Evolutionary conservation across 202 grass and related monocot genomes (phyloP).

Genomic region (Panicum hallii): DNA sequence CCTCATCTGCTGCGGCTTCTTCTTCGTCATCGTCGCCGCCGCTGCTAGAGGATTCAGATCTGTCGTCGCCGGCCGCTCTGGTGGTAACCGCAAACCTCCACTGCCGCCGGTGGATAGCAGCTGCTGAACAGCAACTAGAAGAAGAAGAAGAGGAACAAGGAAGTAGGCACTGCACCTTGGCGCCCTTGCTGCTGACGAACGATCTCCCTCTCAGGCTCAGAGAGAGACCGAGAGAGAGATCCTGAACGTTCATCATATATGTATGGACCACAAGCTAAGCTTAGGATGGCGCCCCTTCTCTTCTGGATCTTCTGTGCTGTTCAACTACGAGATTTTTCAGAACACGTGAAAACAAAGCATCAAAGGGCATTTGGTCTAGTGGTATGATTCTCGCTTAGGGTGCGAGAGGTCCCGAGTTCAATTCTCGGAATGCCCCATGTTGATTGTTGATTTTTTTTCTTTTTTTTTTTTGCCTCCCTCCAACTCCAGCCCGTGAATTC

Average conservation of each 20-base stretch:
- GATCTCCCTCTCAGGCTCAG: neutral
- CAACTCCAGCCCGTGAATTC: neutral
- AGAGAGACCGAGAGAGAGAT: no score
- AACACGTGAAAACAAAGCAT: accelerated
- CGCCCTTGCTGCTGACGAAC: neutral
- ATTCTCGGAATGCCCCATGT: slow-evolving; percentile 84
- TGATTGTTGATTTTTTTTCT: no score
- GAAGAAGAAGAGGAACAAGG: neutral
- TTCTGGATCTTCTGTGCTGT: no score
- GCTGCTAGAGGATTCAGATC: neutral
- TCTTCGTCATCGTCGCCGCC: neutral
- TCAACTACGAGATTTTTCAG: no score
- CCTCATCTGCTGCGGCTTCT: neutral
- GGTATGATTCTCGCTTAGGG: slow-evolving; percentile 95
- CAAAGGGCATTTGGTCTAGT: slow-evolving; percentile 52
- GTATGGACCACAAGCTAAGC: no score
- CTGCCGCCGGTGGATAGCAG: neutral
- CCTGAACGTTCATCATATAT: no score
- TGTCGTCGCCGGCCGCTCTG: neutral
- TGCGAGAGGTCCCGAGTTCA: slow-evolving; percentile 98
- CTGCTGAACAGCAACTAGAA: no score
- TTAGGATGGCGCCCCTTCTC: no score
- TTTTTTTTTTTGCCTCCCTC: neutral
- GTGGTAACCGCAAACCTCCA: neutral
- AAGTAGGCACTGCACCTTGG: neutral